phyloP scores from a whole-genome alignment of 306 rosid species.

The Prinsepia uniflora region DNA sequence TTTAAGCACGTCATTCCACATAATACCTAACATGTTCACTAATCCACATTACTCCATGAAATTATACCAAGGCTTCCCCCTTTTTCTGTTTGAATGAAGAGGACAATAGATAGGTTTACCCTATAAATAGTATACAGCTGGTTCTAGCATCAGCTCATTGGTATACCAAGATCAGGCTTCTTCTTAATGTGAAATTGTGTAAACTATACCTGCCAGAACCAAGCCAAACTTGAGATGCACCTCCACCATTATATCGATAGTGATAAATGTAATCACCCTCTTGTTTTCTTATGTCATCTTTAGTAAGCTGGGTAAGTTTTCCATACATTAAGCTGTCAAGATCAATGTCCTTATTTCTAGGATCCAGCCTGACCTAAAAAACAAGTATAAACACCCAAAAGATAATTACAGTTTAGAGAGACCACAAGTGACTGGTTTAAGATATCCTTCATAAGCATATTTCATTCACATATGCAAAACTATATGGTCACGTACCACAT shows the following conservation, averaged over 20 bases:
- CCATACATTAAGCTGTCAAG: slow-evolving; percentile 68
- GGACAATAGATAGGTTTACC: neutral
- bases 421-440: neutral
- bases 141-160: neutral
- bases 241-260: slow-evolving; percentile 91
- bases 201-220: slow-evolving; percentile 78
- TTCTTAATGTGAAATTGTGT: neutral
- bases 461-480: neutral
- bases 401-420: slow-evolving; percentile 10
- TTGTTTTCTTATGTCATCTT: slow-evolving; percentile 79
- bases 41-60: neutral
- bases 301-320: slow-evolving; percentile 54
- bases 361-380: slow-evolving; percentile 80
- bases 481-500: neutral
- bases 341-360: slow-evolving; percentile 75
- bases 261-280: slow-evolving; percentile 89
- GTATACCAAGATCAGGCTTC: neutral
- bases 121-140: neutral
- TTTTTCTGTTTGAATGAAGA: neutral
- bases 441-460: neutral
- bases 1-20: neutral
- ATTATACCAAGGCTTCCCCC: neutral
- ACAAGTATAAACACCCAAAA: slow-evolving; percentile 12
- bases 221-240: slow-evolving; percentile 97
- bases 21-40: neutral